Base-by-base conservation (phyloP, 163 green algal species). In the Volvox carteri region DNA sequence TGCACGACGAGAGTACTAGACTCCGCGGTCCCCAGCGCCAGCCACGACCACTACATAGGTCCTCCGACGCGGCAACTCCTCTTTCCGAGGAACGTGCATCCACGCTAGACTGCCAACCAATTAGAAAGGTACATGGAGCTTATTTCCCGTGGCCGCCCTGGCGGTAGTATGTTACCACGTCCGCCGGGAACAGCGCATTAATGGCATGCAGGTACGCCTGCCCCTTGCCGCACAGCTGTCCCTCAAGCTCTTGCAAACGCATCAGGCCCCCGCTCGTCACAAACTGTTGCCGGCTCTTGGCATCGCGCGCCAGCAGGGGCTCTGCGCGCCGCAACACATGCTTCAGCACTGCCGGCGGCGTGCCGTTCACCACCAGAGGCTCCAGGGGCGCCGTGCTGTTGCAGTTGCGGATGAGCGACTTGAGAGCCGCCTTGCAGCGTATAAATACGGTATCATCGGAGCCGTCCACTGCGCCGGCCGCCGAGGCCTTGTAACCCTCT, bases 251-350 rank as follows among this genome's bases (percentile, higher is more conserved):
- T 77, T 93, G 90, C 70, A 93, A 68, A 65, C 90, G 84, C 67
- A 86, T 80, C 52, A 93, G 76, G 18, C 70, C 90, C 8, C 90
- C 90, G 72, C 90, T 93, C 35, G 90, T 93, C 74, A 93, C 90
- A 25, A 91, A 90, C 33, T 85, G 73, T 76, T 93, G 90, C 67
- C 90, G 50, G 6, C 50, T 75, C 90, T 93, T 93, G 52, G 86
- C 65, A 54, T 84, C 86, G 30, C 54, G 28, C 39, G 33, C 52
- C 35, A 92, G 85, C 79, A 91, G 78, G 44, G 85, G 72, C 60
- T 88, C 39, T 7, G 87, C 62, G 18, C 77, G 52, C 42, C 73
- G 65, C 50, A 93, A 67, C 81, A 93, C 52, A 76, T 93, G 90
- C 76, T 91, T 91, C 0, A 90, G 68, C 42, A 93, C 75, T 56